Percentiles rank a stretch among this genome's conserved stretches.
Conservation (phyloP, 805 yeast species). For the Wickerhamiella australiensis region DNA sequence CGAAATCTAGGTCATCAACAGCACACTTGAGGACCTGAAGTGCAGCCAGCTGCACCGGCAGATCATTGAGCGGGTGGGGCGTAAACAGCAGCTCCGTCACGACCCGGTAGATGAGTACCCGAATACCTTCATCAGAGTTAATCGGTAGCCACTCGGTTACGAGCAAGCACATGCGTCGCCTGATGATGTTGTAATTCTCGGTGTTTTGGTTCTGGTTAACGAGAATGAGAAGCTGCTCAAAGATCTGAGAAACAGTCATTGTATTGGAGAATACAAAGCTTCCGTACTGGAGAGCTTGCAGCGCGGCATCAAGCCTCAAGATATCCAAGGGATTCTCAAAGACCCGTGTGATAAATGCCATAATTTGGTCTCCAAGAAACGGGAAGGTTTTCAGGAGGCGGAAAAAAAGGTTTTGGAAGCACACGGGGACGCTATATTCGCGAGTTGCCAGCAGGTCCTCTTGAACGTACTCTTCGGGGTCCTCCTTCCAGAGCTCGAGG, state of each 20-base stretch:
- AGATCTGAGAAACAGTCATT: slow-evolving; percentile 56
- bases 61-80: slow-evolving; percentile 44
- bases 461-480: slow-evolving; percentile 88
- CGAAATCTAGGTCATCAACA: slow-evolving; percentile 80
- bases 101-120: slow-evolving; percentile 47
- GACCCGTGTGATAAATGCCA: slow-evolving; percentile 43
- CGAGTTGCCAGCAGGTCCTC: slow-evolving; percentile 53
- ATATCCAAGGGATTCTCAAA: slow-evolving; percentile 36
- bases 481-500: slow-evolving; percentile 66
- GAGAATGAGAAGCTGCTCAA: slow-evolving; percentile 34
- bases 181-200: slow-evolving; percentile 40
- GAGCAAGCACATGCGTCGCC: slow-evolving; percentile 65
- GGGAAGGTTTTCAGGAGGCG: slow-evolving; percentile 58
- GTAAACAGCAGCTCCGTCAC: slow-evolving; percentile 40
- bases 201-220: slow-evolving; percentile 50
- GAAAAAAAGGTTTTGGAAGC: slow-evolving; percentile 75
- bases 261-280: slow-evolving; percentile 50
- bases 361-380: slow-evolving; percentile 40
- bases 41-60: slow-evolving; percentile 69
- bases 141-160: slow-evolving; percentile 72
- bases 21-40: slow-evolving; percentile 54
- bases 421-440: slow-evolving; percentile 75
- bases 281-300: slow-evolving; percentile 74
- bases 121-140: slow-evolving; percentile 46
- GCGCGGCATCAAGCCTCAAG: slow-evolving; percentile 62